Percentiles rank a stretch among this genome's conserved stretches.
Conservation (phyloP, 2,329 filamentous ascomycete genomes). For the Lasiodiplodia theobromae region DNA sequence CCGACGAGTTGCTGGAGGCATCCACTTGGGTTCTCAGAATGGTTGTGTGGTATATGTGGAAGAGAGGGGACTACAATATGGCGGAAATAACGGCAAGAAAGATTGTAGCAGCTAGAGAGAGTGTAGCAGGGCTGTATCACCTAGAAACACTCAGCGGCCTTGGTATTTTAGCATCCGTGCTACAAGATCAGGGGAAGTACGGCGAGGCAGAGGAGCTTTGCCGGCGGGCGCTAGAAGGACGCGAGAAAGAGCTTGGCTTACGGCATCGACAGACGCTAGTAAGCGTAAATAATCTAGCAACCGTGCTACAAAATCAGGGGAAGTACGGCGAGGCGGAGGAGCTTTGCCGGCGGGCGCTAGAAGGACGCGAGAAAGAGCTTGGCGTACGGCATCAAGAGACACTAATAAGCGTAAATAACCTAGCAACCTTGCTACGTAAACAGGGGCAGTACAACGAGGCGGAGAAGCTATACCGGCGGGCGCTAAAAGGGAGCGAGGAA, state of each 20-base stretch:
- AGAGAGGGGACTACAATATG: background rate
- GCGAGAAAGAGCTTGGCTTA: slow-evolving; percentile 28
- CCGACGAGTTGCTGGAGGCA: background rate
- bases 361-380: background rate
- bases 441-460: background rate
- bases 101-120: background rate
- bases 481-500: background rate
- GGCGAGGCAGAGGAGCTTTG: background rate
- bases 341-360: background rate
- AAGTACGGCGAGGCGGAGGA: background rate
- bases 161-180: background rate
- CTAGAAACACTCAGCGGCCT: background rate
- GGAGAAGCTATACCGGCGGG: background rate
- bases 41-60: background rate
- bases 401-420: background rate
- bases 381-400: background rate
- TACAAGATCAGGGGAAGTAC: background rate
- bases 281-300: background rate
- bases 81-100: background rate
- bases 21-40: background rate
- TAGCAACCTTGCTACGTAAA: background rate
- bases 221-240: background rate
- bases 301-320: background rate
- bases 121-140: background rate
- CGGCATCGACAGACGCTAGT: background rate